Evolutionary conservation across 2,329 filamentous ascomycete species (phyloP).

Genomic region (Ophiosphaerella herpotricha): DNA sequence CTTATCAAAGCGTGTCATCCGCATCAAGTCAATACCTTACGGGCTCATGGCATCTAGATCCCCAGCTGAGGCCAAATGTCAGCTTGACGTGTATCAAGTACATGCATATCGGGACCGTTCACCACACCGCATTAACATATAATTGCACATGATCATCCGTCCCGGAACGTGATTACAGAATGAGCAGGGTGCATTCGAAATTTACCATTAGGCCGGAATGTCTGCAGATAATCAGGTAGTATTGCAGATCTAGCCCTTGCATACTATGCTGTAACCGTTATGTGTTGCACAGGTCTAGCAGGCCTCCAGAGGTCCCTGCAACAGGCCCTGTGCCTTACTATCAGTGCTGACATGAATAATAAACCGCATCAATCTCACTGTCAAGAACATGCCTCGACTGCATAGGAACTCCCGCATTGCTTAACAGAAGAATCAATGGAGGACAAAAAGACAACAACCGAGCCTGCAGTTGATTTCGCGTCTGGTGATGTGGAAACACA

Average conservation of each 20-base stretch:
- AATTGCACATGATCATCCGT: slow-evolving; percentile 18
- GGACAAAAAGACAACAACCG: slow-evolving; percentile 13
- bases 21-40: slow-evolving; percentile 1
- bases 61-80: not conserved
- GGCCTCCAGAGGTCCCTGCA: not conserved
- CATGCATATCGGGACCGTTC: not conserved
- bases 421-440: slow-evolving; percentile 5
- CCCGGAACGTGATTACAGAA: slow-evolving; percentile 15
- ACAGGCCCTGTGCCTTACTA: not conserved
- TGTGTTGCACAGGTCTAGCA: slow-evolving; percentile 3
- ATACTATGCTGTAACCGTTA: not conserved
- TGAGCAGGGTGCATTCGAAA: slow-evolving; percentile 9
- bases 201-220: slow-evolving; percentile 3
- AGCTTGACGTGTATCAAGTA: slow-evolving; percentile 7
- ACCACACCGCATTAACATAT: slow-evolving; percentile 14
- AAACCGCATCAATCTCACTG: too few species aligned
- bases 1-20: slow-evolving; percentile 6
- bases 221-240: slow-evolving; percentile 1
- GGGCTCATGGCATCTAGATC: not conserved
- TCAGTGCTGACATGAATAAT: slow-evolving; percentile 1
- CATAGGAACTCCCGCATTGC: not conserved
- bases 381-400: too few species aligned
- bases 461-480: slow-evolving; percentile 13
- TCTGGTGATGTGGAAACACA: slow-evolving; percentile 29
- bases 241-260: not conserved